Conservation (phyloP, 345 rosid species). For the Corchorus capsularis region DNA sequence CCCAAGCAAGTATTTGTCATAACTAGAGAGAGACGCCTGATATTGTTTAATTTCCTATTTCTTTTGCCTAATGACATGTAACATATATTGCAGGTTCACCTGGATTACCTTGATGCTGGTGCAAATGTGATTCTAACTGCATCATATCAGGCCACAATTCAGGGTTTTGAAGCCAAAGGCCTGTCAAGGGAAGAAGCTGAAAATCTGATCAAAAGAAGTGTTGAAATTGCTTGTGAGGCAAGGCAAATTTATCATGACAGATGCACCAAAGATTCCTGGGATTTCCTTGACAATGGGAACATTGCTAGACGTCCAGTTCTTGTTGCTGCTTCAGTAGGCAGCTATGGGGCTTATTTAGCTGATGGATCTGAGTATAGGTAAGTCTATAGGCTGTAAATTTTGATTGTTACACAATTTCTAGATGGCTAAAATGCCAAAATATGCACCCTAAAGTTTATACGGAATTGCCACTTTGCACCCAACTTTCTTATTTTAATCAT, state of each 20-base stretch:
- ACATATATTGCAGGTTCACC: constrained; percentile 61
- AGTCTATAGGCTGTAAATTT: not conserved
- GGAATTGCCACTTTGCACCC: no score
- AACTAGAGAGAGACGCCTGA: not conserved
- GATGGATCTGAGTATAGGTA: constrained; percentile 95
- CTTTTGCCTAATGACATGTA: not conserved
- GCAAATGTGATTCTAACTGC: constrained; percentile 78
- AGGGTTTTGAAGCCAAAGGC: constrained; percentile 87
- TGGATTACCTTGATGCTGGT: constrained; percentile 89
- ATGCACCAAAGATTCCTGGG: constrained; percentile 56
- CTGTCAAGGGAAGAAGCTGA: constrained; percentile 68
- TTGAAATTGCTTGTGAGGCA: constrained; percentile 85
- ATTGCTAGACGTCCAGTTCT: constrained; percentile 52
- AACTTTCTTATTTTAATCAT: no score
- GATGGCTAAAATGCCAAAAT: no score
- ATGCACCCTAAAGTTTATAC: no score
- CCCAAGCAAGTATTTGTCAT: not conserved
- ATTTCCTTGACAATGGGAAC: constrained; percentile 37
- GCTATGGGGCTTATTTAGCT: constrained; percentile 93
- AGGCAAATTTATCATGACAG: constrained; percentile 62
- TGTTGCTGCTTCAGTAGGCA: constrained; percentile 91
- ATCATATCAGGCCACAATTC: constrained; percentile 95
- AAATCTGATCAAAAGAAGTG: constrained; percentile 62
- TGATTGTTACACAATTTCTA: no score
- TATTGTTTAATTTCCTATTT: not conserved